Conservation (phyloP, 2,329 filamentous ascomycete species). For the Sphaerulina musiva region DNA sequence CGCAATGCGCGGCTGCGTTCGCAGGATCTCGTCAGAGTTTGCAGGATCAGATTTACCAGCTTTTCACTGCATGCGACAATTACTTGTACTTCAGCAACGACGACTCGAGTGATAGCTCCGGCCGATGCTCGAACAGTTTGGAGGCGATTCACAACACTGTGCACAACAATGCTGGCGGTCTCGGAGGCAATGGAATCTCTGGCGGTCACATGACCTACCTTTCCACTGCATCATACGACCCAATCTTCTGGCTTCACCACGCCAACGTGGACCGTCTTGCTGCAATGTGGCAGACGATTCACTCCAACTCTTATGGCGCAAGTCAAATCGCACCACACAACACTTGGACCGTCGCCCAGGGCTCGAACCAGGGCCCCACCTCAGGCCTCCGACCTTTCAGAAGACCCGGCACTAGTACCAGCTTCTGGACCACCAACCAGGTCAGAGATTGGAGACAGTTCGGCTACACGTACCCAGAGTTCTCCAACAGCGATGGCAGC, state of each 20-base stretch:
- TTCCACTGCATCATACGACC: conserved; percentile 29
- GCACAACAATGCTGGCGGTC: conserved; percentile 24
- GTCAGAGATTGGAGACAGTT: conserved; percentile 53
- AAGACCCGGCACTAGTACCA: conserved; percentile 45
- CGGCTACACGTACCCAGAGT: conserved; percentile 69
- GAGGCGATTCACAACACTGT: conserved; percentile 28
- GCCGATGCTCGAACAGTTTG: conserved; percentile 23
- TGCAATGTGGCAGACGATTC: conserved; percentile 31
- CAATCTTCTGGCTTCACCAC: conserved; percentile 34
- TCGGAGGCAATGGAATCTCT: conserved; percentile 13
- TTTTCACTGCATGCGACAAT: conserved; percentile 24
- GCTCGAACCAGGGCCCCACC: conserved; percentile 18
- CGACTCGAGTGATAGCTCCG: conserved; percentile 15
- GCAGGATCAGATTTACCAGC: conserved; percentile 25
- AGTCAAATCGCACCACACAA: conserved; percentile 23
- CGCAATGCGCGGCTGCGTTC: conserved; percentile 16
- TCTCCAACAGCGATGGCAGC: conserved; percentile 39
- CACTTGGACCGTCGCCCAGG: conserved; percentile 29
- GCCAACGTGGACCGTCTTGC: conserved; percentile 32
- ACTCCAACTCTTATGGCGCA: conserved; percentile 25
- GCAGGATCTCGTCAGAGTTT: conserved; percentile 18
- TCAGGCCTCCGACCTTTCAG: conserved; percentile 56
- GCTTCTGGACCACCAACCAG: conserved; percentile 62
- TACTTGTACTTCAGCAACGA: conserved; percentile 27
- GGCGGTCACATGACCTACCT: conserved; percentile 32